Evolutionary conservation across 2,329 filamentous ascomycete species (phyloP).

Genomic region (Fusarium kyushuense): DNA sequence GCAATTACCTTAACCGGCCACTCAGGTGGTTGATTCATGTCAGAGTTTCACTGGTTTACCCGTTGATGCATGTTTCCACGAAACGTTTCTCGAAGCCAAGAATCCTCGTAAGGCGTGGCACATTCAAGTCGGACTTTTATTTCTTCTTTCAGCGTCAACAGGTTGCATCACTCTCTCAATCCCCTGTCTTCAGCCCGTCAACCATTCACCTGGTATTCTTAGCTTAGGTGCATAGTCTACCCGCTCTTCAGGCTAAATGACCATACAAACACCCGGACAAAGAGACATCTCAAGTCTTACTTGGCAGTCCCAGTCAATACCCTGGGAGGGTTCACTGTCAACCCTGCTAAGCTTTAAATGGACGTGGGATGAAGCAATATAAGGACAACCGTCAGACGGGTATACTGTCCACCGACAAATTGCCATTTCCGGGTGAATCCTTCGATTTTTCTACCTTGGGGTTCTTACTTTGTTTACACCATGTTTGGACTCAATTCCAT

Average conservation of each 20-base stretch:
- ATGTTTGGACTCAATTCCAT: background rate
- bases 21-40: background rate
- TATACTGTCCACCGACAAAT: background rate
- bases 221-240: conserved; percentile 6
- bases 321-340: conserved; percentile 29
- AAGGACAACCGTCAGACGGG: background rate
- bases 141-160: background rate
- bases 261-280: background rate
- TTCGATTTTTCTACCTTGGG: background rate
- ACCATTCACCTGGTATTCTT: conserved; percentile 21
- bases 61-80: background rate
- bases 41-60: background rate
- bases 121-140: background rate
- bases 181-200: conserved; percentile 20
- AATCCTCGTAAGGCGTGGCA: background rate
- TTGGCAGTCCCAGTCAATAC: conserved; percentile 11
- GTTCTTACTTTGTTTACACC: background rate
- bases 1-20: conserved; percentile 9
- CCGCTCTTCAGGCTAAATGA: conserved; percentile 26
- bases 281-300: background rate
- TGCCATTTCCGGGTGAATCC: conserved; percentile 24
- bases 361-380: conserved; percentile 9
- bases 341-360: conserved; percentile 10
- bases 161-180: conserved; percentile 7
- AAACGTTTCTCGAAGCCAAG: conserved; percentile 15